These are phyloP conservation scores for Funneliformis mosseae DNA, from an alignment of 192 early-diverging fungal species.

Conservation along the genomic window DNA sequence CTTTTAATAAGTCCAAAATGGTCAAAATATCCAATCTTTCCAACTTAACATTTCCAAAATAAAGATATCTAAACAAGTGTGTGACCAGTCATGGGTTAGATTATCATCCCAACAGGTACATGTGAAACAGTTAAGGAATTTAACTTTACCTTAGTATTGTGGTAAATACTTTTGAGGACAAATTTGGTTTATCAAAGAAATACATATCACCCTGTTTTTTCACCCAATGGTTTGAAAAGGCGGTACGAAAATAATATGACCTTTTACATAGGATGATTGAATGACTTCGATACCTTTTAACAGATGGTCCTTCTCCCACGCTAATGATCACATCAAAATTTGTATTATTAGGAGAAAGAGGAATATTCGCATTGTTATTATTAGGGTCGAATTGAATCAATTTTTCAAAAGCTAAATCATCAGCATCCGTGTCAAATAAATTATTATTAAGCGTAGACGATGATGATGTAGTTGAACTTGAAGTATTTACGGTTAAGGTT, in stretches of 20 bases:
- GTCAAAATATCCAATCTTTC: slow-evolving; percentile 13
- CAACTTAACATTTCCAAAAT: slow-evolving; percentile 2
- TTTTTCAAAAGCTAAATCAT: slow-evolving; percentile 18
- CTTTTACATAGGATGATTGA: slow-evolving; percentile 11
- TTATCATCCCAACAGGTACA: too few species aligned
- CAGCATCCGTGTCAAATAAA: not conserved
- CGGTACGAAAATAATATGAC: slow-evolving; percentile 20
- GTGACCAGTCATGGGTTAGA: too few species aligned
- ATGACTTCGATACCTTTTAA: slow-evolving; percentile 1
- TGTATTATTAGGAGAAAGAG: not conserved
- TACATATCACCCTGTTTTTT: not conserved
- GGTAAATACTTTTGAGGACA: slow-evolving; percentile 20
- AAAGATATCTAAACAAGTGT: not conserved
- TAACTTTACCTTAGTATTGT: slow-evolving; percentile 8
- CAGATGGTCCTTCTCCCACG: not conserved
- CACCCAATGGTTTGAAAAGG: slow-evolving; percentile 16
- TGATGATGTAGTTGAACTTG: not conserved
- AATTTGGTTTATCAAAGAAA: slow-evolving; percentile 22
- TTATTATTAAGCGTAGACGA: not conserved
- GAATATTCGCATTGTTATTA: not conserved
- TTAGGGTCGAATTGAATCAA: not conserved
- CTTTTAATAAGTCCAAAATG: not conserved
- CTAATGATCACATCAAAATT: slow-evolving; percentile 24
- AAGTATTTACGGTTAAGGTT: not conserved
- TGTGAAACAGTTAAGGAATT: not conserved